Conservation (phyloP, 108 stramenopile species). For the Poteriospumella lacustris region DNA sequence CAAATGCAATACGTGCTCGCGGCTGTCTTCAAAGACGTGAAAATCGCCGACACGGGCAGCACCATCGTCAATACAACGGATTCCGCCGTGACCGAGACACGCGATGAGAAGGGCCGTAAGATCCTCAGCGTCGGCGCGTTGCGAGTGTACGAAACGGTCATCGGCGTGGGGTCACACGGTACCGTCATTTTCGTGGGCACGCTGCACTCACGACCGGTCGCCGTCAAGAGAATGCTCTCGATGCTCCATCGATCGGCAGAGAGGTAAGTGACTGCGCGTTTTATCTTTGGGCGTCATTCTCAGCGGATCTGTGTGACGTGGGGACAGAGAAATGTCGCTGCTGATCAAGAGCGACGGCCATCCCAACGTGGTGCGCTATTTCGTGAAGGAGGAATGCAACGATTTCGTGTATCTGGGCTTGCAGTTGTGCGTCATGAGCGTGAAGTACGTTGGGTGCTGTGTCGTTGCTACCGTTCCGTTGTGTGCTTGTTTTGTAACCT, state of each 20-base stretch:
- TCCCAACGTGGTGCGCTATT: conserved; percentile 57
- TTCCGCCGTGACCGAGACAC: too few relatives aligned
- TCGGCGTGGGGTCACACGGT: conserved; percentile 90
- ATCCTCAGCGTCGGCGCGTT: background rate
- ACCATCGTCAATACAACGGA: too few relatives aligned
- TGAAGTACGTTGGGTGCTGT: conserved; percentile 14
- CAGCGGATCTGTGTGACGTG: conserved; percentile 28
- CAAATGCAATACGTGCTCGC: too few relatives aligned
- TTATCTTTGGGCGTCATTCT: background rate
- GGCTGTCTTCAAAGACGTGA: too few relatives aligned
- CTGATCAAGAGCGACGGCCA: conserved; percentile 38
- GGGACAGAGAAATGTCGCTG: conserved; percentile 54
- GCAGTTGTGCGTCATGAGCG: conserved; percentile 75
- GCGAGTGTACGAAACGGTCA: conserved; percentile 68
- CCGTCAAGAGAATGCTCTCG: conserved; percentile 88
- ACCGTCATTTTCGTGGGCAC: conserved; percentile 85
- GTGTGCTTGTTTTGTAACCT: too few relatives aligned
- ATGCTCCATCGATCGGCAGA: conserved; percentile 84
- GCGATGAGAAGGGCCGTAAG: background rate
- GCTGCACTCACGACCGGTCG: conserved; percentile 78
- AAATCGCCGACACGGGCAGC: too few relatives aligned
- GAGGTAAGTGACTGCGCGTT: conserved; percentile 59
- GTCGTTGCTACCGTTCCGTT: too few relatives aligned
- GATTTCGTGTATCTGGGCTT: conserved; percentile 91
- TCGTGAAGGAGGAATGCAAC: conserved; percentile 58